Base-by-base conservation (phyloP, 2,329 filamentous ascomycete species). In the Penicillium sp. region DNA sequence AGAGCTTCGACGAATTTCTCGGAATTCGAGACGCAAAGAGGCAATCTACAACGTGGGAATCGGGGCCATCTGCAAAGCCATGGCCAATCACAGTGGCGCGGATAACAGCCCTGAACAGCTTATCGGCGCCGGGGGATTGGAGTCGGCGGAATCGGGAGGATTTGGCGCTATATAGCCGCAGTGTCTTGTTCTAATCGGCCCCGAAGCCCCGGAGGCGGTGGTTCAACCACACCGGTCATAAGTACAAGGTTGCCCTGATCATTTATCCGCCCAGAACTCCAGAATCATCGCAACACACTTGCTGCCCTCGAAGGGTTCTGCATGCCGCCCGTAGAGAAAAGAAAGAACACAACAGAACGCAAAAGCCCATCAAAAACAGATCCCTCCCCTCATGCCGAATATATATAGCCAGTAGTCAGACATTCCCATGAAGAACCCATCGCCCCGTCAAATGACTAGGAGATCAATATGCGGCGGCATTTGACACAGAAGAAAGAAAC, bases 211-310 rank as follows among this genome's bases (percentile, higher is more conserved):
- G 13, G 16, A 33, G 7, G 28, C 10, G 19, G 15, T 21, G 20
- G 10, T 36, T 18, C 33, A 20, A 40, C 31, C 31, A 37, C 33
- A 36, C 26, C 21, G 13, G 21, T 32, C 36, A 40, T 47, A 43
- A 36, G 18, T 47, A 50, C 47, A 50, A 38, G 15, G 25, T 42
- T 36, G 25, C 29, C 39, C 31, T 31, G 16, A 38, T 45, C 38
- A 36, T 43, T 38, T 41, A 29, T 45, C 36, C 33, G 29, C 38
- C 41, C 32, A 39, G 15, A 48, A 50, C 47, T 43, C 47, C 41
- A 34, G 17, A 36, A 39, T 29, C 7, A 43, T 20, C 27, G 15
- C n/a, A 11, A 13, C 25, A 19, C 11, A 34, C 11, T 23, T 13
- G 7, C 27, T 7, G 15, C 18, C 17, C 21, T 2, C 10, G 14